Evolutionary conservation across 495 filamentous ascomycete genomes (phyloP), one percentile per base, ranked within the genome.

Genomic region (Penicillium egyptiacum): DNA sequence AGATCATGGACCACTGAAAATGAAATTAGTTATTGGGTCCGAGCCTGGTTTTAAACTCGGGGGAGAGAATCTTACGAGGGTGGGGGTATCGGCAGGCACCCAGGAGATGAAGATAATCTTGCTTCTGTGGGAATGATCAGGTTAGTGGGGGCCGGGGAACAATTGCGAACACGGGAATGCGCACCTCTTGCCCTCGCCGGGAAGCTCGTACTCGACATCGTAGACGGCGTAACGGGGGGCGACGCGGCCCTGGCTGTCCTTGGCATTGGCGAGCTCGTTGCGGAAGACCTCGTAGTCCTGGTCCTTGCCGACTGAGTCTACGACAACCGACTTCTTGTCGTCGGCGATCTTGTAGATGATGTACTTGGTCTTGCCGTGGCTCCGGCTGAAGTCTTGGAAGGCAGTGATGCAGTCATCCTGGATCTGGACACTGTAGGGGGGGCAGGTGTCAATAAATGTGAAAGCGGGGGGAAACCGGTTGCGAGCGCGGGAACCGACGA

Each of bases 321-420:
- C 83, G 43, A 88, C 88, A 69, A 97, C 92, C 66, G 88, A 73
- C 75, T 89, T 94, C 86, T 89, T 89, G 83, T 96, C 85, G 75
- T 96, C 91, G 61, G 88, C 83, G 68, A 98, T 87, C 83, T 96
- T 96, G 88, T 86, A 98, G 85, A 98, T 89, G 79, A 98, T 88
- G 80, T 85, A 98, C 79, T 95, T 96, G 80, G 85, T 78, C 75
- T 86, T 86, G 56, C 67, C 68, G 73, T 92, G 91, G 78, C 80
- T 84, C 64, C 92, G 83, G 83, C 96, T 96, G 58, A 98, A 87
- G 53, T 96, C 86, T 72, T 96, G 92, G 86, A 90, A 98, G 58
- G 79, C 77, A 50, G 73, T 72, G 75, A 96, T 79, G 85, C 92
- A 96, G 35, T 96, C 89, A 65, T 85, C 81, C 56, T 78, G 70